These are phyloP conservation scores for Schoenoplectus tabernaemontani DNA, from an alignment of 202 grass and related monocot species.

Conservation along the genomic window DNA sequence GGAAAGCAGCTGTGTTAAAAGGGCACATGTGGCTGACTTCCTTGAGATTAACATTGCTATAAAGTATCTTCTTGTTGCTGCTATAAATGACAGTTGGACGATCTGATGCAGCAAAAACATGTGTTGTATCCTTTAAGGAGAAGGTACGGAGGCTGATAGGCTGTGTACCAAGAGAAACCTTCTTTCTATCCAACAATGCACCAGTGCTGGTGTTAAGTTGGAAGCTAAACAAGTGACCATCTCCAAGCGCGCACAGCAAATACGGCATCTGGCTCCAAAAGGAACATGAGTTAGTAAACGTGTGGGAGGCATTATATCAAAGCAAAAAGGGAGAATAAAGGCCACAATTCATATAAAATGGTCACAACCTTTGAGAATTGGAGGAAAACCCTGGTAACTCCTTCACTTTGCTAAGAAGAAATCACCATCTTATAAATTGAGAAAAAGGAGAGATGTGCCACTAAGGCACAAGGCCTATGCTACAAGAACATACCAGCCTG, in stretches of 20 bases:
- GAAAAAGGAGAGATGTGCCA: not conserved
- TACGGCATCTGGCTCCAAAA: constrained; percentile 59
- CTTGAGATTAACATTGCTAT: constrained; percentile 99
- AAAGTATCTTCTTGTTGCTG: constrained; percentile 96
- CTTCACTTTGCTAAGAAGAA: not conserved
- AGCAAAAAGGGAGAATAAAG: not conserved
- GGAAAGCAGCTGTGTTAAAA: constrained; percentile 94
- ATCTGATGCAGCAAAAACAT: constrained; percentile 96
- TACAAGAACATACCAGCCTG: too few relatives aligned
- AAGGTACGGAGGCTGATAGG: constrained; percentile 90
- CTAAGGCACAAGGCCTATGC: too few relatives aligned
- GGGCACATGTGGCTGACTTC: constrained; percentile 97
- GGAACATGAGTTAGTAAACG: not conserved
- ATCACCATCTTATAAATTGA: not conserved
- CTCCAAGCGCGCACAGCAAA: constrained; percentile 94
- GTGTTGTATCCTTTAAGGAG: constrained; percentile 65
- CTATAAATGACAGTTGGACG: constrained; percentile 97
- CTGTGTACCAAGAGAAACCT: constrained; percentile 89
- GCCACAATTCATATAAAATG: not conserved
- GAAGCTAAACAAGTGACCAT: constrained; percentile 90
- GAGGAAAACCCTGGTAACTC: not conserved
- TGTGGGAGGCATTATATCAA: not conserved
- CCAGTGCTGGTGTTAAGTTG: constrained; percentile 57
- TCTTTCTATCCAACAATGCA: constrained; percentile 74
- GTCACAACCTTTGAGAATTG: not conserved